phyloP scores from a whole-genome alignment of 257 asterid species.

The Fraxinus anomala region DNA sequence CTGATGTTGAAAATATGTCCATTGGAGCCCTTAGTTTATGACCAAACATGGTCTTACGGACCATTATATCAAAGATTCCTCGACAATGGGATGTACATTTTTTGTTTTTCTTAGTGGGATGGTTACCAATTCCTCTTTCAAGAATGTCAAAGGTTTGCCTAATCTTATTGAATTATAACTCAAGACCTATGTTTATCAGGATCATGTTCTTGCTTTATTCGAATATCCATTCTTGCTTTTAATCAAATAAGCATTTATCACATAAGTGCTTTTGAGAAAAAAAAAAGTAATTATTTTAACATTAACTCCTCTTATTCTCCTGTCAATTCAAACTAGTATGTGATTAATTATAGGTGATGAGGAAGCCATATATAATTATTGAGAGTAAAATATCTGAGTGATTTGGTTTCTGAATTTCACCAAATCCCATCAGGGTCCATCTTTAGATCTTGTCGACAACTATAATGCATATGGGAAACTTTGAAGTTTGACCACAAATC shows the following conservation, averaged over 20 bases:
- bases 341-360: neutral
- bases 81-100: neutral
- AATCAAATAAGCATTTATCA: neutral
- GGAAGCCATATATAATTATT: neutral
- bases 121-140: conserved; percentile 12
- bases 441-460: neutral
- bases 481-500: neutral
- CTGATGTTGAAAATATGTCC: neutral
- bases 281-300: too few relatives aligned
- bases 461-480: neutral
- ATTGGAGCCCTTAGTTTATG: neutral
- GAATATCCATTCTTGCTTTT: neutral
- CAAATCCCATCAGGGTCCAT: neutral
- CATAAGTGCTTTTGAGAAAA: neutral
- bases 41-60: neutral
- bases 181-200: too few relatives aligned
- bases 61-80: conserved; percentile 4
- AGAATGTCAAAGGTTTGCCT: conserved; percentile 18
- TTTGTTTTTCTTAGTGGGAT: neutral
- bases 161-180: neutral
- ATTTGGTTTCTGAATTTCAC: neutral
- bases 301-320: neutral
- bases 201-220: too few relatives aligned
- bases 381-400: neutral
- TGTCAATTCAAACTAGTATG: neutral